These are phyloP conservation scores for Apiospora phragmitis DNA, from an alignment of 2,329 filamentous ascomycete genomes.

Conservation along the genomic window DNA sequence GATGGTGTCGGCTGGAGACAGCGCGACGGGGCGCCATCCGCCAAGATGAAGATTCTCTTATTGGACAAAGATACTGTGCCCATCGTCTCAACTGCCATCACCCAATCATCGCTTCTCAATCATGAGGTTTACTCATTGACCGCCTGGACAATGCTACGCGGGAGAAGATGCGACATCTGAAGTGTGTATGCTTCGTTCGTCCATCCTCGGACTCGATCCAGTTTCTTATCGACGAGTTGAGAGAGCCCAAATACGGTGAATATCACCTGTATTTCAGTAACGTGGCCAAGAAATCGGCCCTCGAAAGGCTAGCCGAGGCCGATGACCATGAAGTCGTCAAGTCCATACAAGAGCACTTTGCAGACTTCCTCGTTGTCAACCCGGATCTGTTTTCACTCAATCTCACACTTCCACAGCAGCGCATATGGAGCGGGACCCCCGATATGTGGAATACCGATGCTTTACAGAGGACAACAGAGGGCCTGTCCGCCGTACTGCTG, in stretches of 20 bases:
- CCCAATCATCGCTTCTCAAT: conserved; percentile 90
- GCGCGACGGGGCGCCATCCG: conserved; percentile 64
- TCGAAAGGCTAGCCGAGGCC: conserved; percentile 91
- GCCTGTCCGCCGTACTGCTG: conserved; percentile 78
- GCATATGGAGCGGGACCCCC: conserved; percentile 78
- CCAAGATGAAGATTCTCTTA: conserved; percentile 98
- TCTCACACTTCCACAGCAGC: conserved; percentile 68
- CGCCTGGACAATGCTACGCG: conserved; percentile 85
- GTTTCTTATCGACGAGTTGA: conserved; percentile 88
- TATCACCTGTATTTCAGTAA: conserved; percentile 98
- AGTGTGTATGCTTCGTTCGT: conserved; percentile 89
- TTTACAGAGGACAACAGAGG: conserved; percentile 83
- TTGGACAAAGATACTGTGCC: conserved; percentile 92
- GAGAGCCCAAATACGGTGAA: conserved; percentile 96
- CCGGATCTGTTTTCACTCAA: conserved; percentile 87
- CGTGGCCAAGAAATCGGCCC: conserved; percentile 91
- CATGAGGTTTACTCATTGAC: conserved; percentile 98
- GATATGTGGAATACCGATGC: conserved; percentile 92
- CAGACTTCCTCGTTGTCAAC: conserved; percentile 93
- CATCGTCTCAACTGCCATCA: conserved; percentile 92
- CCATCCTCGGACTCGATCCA: conserved; percentile 93
- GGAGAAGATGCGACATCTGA: conserved; percentile 97
- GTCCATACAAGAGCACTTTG: conserved; percentile 91
- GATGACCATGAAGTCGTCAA: conserved; percentile 98
- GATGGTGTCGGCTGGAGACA: conserved; percentile 87